Evolutionary conservation across 1,139 yeast genomes (phyloP).

Genomic region (Lodderomyces margitis): DNA sequence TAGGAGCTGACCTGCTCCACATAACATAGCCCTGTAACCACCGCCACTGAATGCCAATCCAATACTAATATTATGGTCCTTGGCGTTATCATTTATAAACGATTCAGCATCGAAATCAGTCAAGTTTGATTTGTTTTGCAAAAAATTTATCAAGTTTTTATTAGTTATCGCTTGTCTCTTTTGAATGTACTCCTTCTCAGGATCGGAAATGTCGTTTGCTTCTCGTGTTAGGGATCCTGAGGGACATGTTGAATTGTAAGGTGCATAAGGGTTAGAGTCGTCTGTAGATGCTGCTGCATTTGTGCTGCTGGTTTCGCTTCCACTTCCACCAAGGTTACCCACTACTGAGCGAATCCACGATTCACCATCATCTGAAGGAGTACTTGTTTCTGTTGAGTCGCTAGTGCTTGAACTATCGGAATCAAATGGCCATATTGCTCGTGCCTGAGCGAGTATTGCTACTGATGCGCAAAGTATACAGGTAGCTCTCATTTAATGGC

Average conservation of each 20-base stretch:
- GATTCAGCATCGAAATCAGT: conserved; percentile 32
- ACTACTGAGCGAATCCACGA: conserved; percentile 3
- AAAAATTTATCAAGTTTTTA: conserved; percentile 29
- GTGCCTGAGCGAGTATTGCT: not conserved
- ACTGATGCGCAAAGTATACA: not conserved
- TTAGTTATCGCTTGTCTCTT: conserved; percentile 33
- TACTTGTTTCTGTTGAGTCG: conserved; percentile 5
- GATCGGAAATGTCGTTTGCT: conserved; percentile 25
- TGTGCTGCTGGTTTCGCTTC: not conserved
- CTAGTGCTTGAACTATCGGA: conserved; percentile 3
- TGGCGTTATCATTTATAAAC: conserved; percentile 26
- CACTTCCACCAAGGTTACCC: conserved; percentile 4
- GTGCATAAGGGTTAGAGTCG: conserved; percentile 26
- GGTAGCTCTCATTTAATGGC: not conserved
- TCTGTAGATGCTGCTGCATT: conserved; percentile 7
- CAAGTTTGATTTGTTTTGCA: conserved; percentile 31
- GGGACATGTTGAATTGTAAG: conserved; percentile 29
- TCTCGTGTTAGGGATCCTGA: conserved; percentile 22
- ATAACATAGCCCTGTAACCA: conserved; percentile 46
- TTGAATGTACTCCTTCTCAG: conserved; percentile 29
- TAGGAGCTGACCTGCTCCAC: conserved; percentile 42
- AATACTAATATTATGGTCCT: conserved; percentile 34
- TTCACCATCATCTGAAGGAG: conserved; percentile 6
- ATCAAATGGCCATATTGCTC: conserved; percentile 14
- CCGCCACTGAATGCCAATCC: conserved; percentile 48